A percentile compares a stretch with the other conserved stretches of the same genome.
phyloP scores from a whole-genome alignment of 768 basidiomycete genomes.

The Boletus bicolor region DNA sequence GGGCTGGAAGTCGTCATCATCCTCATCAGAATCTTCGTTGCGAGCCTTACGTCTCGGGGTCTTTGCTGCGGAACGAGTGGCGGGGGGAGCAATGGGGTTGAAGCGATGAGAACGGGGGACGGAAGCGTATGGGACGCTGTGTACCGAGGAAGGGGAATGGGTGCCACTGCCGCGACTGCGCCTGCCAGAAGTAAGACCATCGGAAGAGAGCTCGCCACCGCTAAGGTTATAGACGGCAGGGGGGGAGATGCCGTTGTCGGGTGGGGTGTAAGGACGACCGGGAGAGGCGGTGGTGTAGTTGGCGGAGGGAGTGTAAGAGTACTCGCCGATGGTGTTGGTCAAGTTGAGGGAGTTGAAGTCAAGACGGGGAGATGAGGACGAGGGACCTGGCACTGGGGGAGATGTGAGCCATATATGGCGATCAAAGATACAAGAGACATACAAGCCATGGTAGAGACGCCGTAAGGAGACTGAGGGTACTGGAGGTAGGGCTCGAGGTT shows the following conservation, averaged over 20 bases:
- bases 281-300: slow-evolving; percentile 52
- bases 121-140: slow-evolving; percentile 52
- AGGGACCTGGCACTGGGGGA: slow-evolving; percentile 48
- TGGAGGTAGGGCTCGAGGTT: slow-evolving; percentile 59
- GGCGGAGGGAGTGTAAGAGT: slow-evolving; percentile 52
- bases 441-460: slow-evolving; percentile 60
- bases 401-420: slow-evolving; percentile 7
- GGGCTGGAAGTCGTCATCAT: slow-evolving; percentile 73
- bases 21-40: slow-evolving; percentile 70
- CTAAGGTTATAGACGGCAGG: slow-evolving; percentile 70
- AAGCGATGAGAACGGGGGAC: slow-evolving; percentile 76
- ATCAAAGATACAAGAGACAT: slow-evolving; percentile 30
- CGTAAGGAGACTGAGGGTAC: slow-evolving; percentile 64
- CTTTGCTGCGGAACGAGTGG: slow-evolving; percentile 53
- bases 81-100: slow-evolving; percentile 62
- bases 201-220: slow-evolving; percentile 71
- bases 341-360: slow-evolving; percentile 64
- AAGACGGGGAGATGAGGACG: slow-evolving; percentile 54
- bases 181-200: slow-evolving; percentile 59
- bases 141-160: slow-evolving; percentile 46
- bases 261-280: slow-evolving; percentile 67
- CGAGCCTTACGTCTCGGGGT: slow-evolving; percentile 43
- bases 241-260: slow-evolving; percentile 64
- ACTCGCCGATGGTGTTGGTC: slow-evolving; percentile 53
- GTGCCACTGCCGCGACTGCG: slow-evolving; percentile 72